Conservation (phyloP, 208 protist species). For the Leptomonas pyrrhocoris region DNA sequence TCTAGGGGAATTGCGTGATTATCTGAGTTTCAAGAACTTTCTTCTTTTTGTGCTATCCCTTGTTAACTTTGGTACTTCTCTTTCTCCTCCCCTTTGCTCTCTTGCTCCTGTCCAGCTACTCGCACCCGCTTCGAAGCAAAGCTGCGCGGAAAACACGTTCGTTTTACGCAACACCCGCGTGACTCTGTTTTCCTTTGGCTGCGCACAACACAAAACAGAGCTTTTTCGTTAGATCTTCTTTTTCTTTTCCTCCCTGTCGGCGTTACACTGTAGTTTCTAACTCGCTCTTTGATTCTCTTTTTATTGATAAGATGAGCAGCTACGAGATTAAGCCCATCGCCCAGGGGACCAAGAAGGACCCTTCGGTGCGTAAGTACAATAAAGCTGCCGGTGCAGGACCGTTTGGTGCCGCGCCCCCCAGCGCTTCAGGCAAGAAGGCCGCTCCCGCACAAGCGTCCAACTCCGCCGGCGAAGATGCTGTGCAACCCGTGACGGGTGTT, state of each 20-base stretch:
- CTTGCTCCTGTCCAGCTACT: neutral
- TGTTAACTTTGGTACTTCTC: neutral
- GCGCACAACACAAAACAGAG: no score
- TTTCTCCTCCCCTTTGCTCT: neutral
- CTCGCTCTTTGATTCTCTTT: neutral
- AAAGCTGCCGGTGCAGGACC: constrained; percentile 80
- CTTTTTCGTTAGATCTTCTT: neutral
- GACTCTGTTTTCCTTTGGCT: no score
- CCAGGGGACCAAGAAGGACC: constrained; percentile 89
- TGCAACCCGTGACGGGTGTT: constrained; percentile 31
- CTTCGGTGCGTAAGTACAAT: constrained; percentile 74
- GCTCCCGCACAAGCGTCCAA: constrained; percentile 5
- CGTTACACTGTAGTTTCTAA: neutral
- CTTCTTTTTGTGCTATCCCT: neutral
- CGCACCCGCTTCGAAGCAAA: neutral
- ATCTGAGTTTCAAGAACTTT: no score
- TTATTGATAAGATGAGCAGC: constrained; percentile 51
- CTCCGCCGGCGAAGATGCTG: constrained; percentile 20
- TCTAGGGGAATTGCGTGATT: no score
- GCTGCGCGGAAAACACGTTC: neutral
- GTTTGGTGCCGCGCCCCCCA: constrained; percentile 82
- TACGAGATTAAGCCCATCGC: constrained; percentile 92
- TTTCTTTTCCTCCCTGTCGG: neutral
- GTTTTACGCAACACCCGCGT: neutral
- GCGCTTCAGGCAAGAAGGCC: constrained; percentile 50